Percentiles rank a stretch among this genome's conserved stretches.
Conservation (phyloP, 768 basidiomycete species). For the Erythrobasidium yunnanense region DNA sequence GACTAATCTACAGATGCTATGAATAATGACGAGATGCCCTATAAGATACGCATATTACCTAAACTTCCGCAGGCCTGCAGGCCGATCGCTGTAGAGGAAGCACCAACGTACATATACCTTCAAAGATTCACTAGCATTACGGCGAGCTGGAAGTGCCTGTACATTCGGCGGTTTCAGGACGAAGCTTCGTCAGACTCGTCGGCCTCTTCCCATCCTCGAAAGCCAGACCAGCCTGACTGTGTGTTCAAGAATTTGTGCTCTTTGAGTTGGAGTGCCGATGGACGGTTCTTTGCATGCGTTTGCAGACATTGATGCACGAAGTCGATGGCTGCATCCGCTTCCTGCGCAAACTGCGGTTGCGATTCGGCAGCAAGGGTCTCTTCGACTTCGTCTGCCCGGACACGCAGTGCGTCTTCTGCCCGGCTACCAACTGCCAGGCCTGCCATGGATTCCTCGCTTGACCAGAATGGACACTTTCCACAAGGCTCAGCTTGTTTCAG, state of each 20-base stretch:
- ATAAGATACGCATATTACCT: no score
- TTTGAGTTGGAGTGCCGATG: conserved; percentile 72
- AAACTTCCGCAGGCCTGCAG: no score
- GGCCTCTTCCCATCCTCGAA: conserved; percentile 10
- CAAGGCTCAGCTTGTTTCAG: background rate
- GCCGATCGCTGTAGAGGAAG: no score
- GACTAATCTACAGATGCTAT: background rate
- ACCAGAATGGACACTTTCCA: conserved; percentile 29
- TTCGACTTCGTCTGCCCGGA: conserved; percentile 38
- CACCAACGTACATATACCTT: no score
- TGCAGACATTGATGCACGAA: conserved; percentile 75
- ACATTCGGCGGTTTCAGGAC: no score
- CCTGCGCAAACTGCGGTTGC: conserved; percentile 54
- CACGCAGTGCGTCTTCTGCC: conserved; percentile 31
- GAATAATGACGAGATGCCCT: no score
- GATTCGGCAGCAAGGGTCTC: conserved; percentile 26
- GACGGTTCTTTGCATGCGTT: conserved; percentile 64
- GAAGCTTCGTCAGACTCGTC: no score
- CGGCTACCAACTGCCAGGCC: conserved; percentile 31
- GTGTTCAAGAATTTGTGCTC: conserved; percentile 72
- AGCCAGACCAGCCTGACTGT: conserved; percentile 57
- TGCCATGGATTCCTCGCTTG: conserved; percentile 31
- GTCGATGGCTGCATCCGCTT: conserved; percentile 60
- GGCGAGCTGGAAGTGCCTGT: no score
- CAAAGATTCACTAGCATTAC: no score